Conservation (phyloP, 805 yeast genomes). For the Wickerhamomyces chambardii region DNA sequence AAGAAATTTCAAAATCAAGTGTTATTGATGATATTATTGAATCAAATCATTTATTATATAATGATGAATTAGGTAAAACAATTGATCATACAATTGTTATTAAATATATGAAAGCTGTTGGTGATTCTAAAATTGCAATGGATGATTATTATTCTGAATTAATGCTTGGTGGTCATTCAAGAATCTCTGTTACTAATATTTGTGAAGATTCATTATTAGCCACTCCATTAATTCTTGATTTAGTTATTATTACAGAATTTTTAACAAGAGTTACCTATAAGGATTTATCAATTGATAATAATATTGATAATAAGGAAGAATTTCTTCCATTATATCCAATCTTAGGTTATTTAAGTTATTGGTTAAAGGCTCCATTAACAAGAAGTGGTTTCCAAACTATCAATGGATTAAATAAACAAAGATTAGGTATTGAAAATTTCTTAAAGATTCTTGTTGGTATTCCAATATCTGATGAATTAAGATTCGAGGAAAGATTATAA, state of each 20-base stretch:
- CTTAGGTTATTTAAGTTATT: slow-evolving; percentile 78
- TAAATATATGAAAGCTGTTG: slow-evolving; percentile 90
- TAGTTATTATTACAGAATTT: slow-evolving; percentile 86
- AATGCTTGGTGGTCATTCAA: slow-evolving; percentile 97
- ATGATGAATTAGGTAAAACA: slow-evolving; percentile 63
- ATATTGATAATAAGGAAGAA: slow-evolving; percentile 18
- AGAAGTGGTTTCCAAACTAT: slow-evolving; percentile 87
- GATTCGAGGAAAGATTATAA: slow-evolving; percentile 91
- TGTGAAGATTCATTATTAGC: slow-evolving; percentile 96
- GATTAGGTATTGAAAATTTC: slow-evolving; percentile 86
- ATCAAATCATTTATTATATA: slow-evolving; percentile 77
- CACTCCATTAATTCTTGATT: slow-evolving; percentile 87
- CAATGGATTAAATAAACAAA: slow-evolving; percentile 92
- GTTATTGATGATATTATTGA: slow-evolving; percentile 94
- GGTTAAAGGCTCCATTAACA: slow-evolving; percentile 95
- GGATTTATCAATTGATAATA: slow-evolving; percentile 32
- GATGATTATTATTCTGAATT: slow-evolving; percentile 95
- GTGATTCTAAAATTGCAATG: slow-evolving; percentile 97
- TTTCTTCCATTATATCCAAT: slow-evolving; percentile 75
- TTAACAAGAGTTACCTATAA: slow-evolving; percentile 79
- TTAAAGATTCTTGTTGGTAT: slow-evolving; percentile 85
- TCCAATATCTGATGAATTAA: slow-evolving; percentile 83
- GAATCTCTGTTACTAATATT: slow-evolving; percentile 88
- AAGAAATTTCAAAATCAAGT: slow-evolving; percentile 88
- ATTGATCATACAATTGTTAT: slow-evolving; percentile 95